A percentile compares a stretch with the other conserved stretches of the same genome.
Evolutionary conservation across 78 protist species (phyloP).

Genomic region (Dictyostelium capitatum): DNA sequence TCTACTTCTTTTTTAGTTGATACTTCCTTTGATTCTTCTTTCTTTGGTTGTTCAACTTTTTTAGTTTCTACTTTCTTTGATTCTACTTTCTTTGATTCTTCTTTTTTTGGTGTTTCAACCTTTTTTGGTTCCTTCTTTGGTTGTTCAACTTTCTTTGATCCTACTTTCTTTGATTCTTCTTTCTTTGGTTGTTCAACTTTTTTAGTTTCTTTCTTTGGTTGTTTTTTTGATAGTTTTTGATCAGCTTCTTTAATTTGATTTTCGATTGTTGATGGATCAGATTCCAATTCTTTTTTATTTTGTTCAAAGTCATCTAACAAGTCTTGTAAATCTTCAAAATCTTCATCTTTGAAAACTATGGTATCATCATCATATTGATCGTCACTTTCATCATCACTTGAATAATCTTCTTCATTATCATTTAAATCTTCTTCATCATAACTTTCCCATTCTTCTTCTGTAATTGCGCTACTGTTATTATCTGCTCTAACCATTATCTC

Average conservation of each 20-base stretch:
- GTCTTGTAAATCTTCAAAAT: neutral
- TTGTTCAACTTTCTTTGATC: neutral
- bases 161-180: neutral
- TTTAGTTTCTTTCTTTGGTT: neutral
- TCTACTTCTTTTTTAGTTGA: neutral
- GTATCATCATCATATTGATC: neutral
- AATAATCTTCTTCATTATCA: slow-evolving; percentile 14
- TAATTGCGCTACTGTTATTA: slow-evolving; percentile 17
- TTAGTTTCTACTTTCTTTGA: neutral
- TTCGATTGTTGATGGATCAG: neutral
- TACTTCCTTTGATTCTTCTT: neutral
- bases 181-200: neutral
- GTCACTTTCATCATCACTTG: neutral
- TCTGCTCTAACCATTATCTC: slow-evolving; percentile 18
- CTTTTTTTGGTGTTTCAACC: neutral
- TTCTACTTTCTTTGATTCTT: neutral
- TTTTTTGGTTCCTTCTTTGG: neutral
- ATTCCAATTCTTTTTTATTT: slow-evolving; percentile 3
- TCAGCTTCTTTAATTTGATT: neutral
- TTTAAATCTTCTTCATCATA: slow-evolving; percentile 33
- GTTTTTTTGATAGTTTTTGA: neutral
- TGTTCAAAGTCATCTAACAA: neutral
- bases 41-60: neutral
- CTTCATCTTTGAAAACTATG: neutral
- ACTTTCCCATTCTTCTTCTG: slow-evolving; percentile 44